These are phyloP conservation scores for Colletotrichum gloeosporioides DNA, from an alignment of 2,329 filamentous ascomycete species.

Conservation along the genomic window DNA sequence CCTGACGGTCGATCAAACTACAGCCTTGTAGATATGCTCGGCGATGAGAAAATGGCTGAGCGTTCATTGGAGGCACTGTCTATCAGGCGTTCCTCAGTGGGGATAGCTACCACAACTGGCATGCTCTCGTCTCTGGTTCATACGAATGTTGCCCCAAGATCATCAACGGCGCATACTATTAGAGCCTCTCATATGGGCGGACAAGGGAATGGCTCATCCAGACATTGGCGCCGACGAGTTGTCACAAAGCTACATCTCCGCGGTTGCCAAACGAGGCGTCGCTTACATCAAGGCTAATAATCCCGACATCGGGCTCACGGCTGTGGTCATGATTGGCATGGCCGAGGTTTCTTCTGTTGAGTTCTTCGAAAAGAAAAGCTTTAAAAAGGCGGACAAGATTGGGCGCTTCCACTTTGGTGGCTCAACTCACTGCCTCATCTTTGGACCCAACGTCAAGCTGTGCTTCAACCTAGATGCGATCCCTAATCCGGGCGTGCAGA, in stretches of 20 bases:
- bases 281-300: neutral
- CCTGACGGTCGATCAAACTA: neutral
- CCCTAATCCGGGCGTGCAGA: neutral
- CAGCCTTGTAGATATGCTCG: neutral
- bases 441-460: neutral
- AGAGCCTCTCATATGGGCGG: neutral
- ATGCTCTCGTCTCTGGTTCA: neutral
- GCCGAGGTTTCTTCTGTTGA: neutral
- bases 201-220: neutral
- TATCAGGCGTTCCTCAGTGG: neutral
- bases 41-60: neutral
- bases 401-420: neutral
- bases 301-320: neutral
- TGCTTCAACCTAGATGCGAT: neutral
- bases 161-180: neutral
- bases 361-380: neutral
- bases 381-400: neutral
- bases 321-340: neutral
- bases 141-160: neutral
- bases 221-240: neutral
- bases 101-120: neutral
- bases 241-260: neutral
- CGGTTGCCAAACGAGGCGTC: accelerated
- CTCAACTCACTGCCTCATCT: neutral
- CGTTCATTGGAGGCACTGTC: neutral